These are phyloP conservation scores for Penicillium sp. DNA, from an alignment of 2,329 filamentous ascomycete genomes.

Conservation along the genomic window DNA sequence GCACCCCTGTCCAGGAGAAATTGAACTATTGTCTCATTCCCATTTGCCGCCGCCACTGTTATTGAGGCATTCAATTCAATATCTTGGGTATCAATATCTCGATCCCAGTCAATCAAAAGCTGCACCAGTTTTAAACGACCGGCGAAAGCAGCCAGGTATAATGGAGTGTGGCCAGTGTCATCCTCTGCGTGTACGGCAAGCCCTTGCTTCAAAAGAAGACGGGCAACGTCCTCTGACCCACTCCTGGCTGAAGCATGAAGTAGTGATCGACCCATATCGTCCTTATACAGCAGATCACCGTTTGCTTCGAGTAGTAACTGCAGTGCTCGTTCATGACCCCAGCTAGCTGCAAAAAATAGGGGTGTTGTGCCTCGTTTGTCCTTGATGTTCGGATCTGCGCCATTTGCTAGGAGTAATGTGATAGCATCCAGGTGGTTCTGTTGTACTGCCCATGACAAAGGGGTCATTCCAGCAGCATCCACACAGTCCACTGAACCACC, in stretches of 20 bases:
- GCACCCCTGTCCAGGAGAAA: neutral
- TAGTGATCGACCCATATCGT: accelerated
- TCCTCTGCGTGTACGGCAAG: too few relatives aligned
- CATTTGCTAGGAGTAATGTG: neutral
- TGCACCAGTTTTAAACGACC: neutral
- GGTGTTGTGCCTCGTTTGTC: too few relatives aligned
- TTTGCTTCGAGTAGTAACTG: neutral
- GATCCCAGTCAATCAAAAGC: neutral
- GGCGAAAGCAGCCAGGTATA: too few relatives aligned
- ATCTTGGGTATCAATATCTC: neutral
- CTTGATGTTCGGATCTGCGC: neutral
- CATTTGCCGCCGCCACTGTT: too few relatives aligned
- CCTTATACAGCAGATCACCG: neutral
- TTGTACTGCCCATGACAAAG: neutral
- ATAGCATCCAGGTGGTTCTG: neutral
- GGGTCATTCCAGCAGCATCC: neutral
- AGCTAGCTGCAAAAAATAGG: neutral
- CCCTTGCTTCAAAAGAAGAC: neutral
- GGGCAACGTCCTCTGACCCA: neutral
- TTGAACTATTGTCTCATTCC: neutral
- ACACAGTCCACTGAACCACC: neutral
- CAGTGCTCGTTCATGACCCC: neutral
- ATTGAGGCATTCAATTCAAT: neutral
- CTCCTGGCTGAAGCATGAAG: neutral
- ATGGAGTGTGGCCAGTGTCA: too few relatives aligned